Evolutionary conservation across 2,329 filamentous ascomycete species (phyloP), one percentile per base, ranked within the genome.

Genomic region (Zalaria sp.): DNA sequence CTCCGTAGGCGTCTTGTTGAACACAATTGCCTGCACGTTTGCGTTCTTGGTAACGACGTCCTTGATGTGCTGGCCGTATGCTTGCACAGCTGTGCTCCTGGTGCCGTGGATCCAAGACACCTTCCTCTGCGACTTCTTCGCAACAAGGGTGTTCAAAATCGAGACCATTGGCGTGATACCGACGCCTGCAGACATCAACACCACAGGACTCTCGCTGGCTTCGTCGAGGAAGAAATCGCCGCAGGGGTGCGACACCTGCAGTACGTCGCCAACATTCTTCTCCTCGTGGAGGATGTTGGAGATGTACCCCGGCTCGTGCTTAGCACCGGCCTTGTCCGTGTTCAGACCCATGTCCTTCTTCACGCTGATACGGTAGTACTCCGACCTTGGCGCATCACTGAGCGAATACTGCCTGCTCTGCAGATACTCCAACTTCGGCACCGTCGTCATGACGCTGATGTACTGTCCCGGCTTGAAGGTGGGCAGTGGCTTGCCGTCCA

Each of bases 401-500:
- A 87, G 68, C 26, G 79, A 83, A 61, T 85, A 87, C 58, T 86
- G 82, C 28, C 81, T 68, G 11, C 75, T 69, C 58, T 87, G 82
- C 48, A 68, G 61, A 54, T 76, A 68, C n/a, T 73, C 72, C 25
- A 81, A 67, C 38, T 66, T 63, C 1, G 74, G 71, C 0, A 82
- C 69, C 39, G 69, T 64, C 5, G 79, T 57, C 39, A 71, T 71
- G 37, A 85, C 61, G 0, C 78, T 81, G 46, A 83, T 70, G 54
- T 85, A 87, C 59, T 87, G 81, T 31, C 83, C 83, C 0, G 82
- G 80, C 43, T 72, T 66, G 65, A 75, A 87, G 0, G 54, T 36
- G 0, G 81, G 80, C 34, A 87, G 64, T n/a, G 65, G 63, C 47
- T 70, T 59, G 32, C 66, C 68, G 47, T 84, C 78, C 5, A 73